Conservation (phyloP, 495 filamentous ascomycete species). For the Pseudoneurospora amorphoporcata region DNA sequence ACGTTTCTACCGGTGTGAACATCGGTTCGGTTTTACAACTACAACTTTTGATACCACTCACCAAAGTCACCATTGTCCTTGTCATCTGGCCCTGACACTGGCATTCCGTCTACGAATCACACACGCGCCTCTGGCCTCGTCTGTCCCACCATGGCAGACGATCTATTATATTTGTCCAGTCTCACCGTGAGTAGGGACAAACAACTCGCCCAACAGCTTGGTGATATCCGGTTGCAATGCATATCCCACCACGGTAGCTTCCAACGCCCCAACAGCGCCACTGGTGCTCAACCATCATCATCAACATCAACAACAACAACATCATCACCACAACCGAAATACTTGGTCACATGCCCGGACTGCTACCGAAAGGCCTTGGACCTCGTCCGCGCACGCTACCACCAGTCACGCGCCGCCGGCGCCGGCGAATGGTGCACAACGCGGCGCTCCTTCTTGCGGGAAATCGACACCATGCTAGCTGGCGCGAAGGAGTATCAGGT, state of each 20-base stretch:
- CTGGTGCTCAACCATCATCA: not conserved
- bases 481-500: slow-evolving; percentile 27
- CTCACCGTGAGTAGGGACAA: slow-evolving; percentile 9
- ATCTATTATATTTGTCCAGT: slow-evolving; percentile 3
- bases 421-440: slow-evolving; percentile 33
- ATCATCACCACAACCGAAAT: not conserved
- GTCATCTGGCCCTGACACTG: not conserved
- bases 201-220: slow-evolving; percentile 9
- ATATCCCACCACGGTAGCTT: slow-evolving; percentile 12
- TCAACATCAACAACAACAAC: not conserved
- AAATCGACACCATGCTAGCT: slow-evolving; percentile 29
- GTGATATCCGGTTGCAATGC: slow-evolving; percentile 11
- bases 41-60: not conserved
- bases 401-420: slow-evolving; percentile 8
- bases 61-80: not conserved
- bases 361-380: slow-evolving; percentile 31
- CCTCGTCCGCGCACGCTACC: slow-evolving; percentile 25
- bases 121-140: not conserved
- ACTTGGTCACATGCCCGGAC: slow-evolving; percentile 25
- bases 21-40: not conserved
- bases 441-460: slow-evolving; percentile 27
- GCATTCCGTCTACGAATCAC: not conserved
- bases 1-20: not conserved
- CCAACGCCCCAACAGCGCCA: not conserved
- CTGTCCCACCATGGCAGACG: not conserved